Evolutionary conservation across 2,329 filamentous ascomycete genomes (phyloP), one percentile per base, ranked within the genome.

Genomic region (Trichoderma arundinaceum): DNA sequence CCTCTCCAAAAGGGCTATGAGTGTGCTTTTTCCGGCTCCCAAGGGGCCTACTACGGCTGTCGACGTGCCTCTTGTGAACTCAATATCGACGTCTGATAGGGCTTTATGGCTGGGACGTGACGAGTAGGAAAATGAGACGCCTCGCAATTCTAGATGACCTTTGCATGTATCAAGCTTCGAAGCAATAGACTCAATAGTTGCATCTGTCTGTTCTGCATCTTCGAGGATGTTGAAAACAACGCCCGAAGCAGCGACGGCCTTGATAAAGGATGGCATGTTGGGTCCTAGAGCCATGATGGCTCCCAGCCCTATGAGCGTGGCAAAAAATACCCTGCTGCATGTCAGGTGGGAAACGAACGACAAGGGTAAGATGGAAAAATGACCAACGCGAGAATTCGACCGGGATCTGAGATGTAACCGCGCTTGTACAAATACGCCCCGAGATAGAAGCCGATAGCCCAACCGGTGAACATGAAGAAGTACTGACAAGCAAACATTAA

Each of bases 11-110:
- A 86, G 71, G 2, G 78, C 79, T 0, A 85, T 76, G 4, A 84
- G 75, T 0, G 82, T 84, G 38, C 79, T 82, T 64, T 85, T 85
- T 1, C 83, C 83, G 12, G 75, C 81, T 0, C 84, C 84, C 19
- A 81, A 84, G 2, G 81, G 77, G 0, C 84, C 84, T 1, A 86
- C 83, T 28, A 87, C 77, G 7, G 84, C 84, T 0, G 84, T 86
- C 56, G 77, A 76, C 68, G 81, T 78, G 43, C 74, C 73, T 4
- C 75, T 71, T 9, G 65, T 84, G 77, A 82, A 74, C 0, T 59
- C 69, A 3, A 82, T 68, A 48, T 72, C 71, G 17, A 82, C 66
- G 1, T 71, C 69, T 19, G 77, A 67, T 1, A 82, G 69, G 2
- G 81, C 77, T 19, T 72, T 71, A 22, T 77, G 73, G 41, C 77